Conservation (phyloP, 306 rosid genomes). For the Malus domestica region DNA sequence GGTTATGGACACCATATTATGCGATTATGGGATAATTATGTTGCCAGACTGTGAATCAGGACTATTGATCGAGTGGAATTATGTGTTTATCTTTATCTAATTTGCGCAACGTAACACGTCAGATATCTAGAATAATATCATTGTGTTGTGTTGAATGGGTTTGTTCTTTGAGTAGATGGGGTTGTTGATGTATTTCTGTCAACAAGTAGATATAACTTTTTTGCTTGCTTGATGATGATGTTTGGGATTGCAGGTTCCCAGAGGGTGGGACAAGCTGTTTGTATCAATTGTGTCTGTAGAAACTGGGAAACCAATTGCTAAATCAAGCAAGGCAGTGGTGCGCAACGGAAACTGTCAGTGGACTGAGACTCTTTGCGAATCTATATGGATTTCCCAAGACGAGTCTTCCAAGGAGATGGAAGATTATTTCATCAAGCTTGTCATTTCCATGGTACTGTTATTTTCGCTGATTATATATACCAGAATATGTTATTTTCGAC, state of each 20-base stretch:
- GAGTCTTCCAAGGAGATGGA: slow-evolving; percentile 28
- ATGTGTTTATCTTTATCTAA: neutral
- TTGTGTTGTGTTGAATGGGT: neutral
- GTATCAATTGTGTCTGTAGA: slow-evolving; percentile 31
- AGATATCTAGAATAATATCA: neutral
- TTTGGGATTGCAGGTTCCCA: slow-evolving; percentile 29
- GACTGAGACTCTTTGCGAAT: slow-evolving; percentile 30
- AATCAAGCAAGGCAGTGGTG: slow-evolving; percentile 30
- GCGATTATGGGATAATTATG: neutral
- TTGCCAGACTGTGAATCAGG: neutral
- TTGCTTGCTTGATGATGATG: neutral
- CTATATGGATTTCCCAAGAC: slow-evolving; percentile 29
- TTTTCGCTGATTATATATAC: neutral
- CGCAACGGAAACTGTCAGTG: slow-evolving; percentile 45
- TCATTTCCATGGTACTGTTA: slow-evolving; percentile 36
- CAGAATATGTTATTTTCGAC: neutral
- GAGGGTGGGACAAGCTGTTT: slow-evolving; percentile 46
- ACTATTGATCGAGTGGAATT: neutral
- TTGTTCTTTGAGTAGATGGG: neutral
- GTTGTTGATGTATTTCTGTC: neutral
- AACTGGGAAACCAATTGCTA: slow-evolving; percentile 30
- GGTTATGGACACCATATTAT: neutral
- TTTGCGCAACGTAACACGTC: neutral
- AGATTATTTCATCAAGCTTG: slow-evolving; percentile 35
- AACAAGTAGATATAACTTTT: neutral